Conservation (phyloP, 2,329 filamentous ascomycete species). For the Trichoderma pleuroti region DNA sequence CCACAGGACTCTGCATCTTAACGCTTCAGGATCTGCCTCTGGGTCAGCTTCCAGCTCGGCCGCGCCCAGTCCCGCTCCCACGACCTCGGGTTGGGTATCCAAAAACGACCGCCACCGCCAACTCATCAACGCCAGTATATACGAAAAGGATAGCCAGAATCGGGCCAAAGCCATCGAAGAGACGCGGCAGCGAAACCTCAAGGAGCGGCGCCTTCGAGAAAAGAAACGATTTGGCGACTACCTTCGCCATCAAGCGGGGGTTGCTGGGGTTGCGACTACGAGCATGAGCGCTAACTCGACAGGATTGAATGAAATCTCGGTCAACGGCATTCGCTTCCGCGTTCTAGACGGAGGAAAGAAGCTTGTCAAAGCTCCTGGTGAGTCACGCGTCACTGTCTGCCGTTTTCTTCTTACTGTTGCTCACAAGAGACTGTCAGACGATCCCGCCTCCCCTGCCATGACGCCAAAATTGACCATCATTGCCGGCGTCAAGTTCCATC, state of each 20-base stretch:
- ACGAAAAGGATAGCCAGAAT: constrained; percentile 67
- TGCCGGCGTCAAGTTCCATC: constrained; percentile 76
- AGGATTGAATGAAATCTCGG: constrained; percentile 57
- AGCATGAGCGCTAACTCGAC: constrained; percentile 27
- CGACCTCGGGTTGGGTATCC: constrained; percentile 56
- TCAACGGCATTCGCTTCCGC: constrained; percentile 71
- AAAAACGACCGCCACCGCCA: constrained; percentile 75
- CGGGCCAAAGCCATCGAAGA: constrained; percentile 70
- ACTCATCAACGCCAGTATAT: constrained; percentile 76
- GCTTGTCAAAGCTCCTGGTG: constrained; percentile 70
- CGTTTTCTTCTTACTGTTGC: background rate
- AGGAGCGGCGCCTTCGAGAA: constrained; percentile 53
- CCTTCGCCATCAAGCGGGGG: constrained; percentile 30
- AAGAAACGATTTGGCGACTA: constrained; percentile 51
- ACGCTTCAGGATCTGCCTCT: constrained; percentile 37
- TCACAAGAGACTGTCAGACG: constrained; percentile 40
- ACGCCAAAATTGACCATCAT: constrained; percentile 73
- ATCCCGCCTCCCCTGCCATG: constrained; percentile 56
- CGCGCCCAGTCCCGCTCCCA: constrained; percentile 32
- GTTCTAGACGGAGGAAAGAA: constrained; percentile 79
- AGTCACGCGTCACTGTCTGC: constrained; percentile 6
- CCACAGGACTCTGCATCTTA: constrained; percentile 62
- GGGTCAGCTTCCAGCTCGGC: constrained; percentile 38
- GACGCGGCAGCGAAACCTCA: constrained; percentile 56
- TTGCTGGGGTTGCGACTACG: constrained; percentile 25